Percentiles rank a stretch among this genome's conserved stretches.
Evolutionary conservation across 1,284 basidiomycete genomes (phyloP).

Genomic region (Puccinia triticina): DNA sequence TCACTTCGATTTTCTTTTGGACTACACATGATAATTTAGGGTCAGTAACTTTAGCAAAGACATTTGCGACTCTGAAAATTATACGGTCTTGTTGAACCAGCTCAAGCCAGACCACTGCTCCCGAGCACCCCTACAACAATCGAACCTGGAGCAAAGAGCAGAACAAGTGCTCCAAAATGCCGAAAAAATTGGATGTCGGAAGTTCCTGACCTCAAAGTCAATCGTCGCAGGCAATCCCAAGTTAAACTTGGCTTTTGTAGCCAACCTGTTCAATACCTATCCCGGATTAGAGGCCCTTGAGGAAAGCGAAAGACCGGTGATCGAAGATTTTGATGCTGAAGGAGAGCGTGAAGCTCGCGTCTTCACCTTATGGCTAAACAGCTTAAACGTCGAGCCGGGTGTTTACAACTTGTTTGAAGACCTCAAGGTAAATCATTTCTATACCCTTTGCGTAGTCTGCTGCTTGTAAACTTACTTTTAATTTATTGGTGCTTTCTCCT

Average conservation of each 20-base stretch:
- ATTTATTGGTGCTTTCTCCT: not conserved
- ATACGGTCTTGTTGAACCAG: conserved; percentile 47
- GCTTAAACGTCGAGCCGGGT: conserved; percentile 60
- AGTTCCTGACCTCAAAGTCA: conserved; percentile 60
- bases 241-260: conserved; percentile 61
- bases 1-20: not conserved
- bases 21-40: conserved; percentile 60
- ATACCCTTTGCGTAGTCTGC: not conserved
- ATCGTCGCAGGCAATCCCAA: conserved; percentile 61
- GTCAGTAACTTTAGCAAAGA: conserved; percentile 51
- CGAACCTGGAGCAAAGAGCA: conserved; percentile 58
- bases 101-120: conserved; percentile 58
- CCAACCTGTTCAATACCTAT: conserved; percentile 61
- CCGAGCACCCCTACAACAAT: conserved; percentile 59
- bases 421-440: conserved; percentile 54
- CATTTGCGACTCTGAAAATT: conserved; percentile 49
- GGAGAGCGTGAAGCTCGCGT: conserved; percentile 61
- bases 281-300: conserved; percentile 60
- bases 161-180: conserved; percentile 60
- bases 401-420: conserved; percentile 61
- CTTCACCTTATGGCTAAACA: conserved; percentile 61
- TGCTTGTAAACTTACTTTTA: not conserved
- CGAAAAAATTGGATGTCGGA: conserved; percentile 60
- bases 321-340: conserved; percentile 61
- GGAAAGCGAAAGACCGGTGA: conserved; percentile 59